Conservation (phyloP, 352 stramenopile species). For the Globisporangium barbulae region DNA sequence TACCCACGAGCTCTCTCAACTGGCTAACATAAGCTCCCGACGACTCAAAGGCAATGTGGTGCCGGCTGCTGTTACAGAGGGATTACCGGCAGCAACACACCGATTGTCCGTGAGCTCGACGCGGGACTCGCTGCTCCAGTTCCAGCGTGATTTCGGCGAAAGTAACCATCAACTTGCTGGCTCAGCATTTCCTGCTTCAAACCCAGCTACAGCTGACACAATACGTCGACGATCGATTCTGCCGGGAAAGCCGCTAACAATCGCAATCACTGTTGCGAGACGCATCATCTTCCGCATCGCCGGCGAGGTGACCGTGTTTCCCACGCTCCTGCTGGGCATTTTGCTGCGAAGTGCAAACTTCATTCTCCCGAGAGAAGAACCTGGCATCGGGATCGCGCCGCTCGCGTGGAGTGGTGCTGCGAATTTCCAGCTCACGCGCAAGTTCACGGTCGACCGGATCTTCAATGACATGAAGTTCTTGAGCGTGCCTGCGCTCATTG, state of each 20-base stretch:
- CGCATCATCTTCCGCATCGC: constrained; percentile 42
- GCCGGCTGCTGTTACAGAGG: not conserved
- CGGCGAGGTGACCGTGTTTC: constrained; percentile 30
- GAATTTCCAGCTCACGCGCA: constrained; percentile 38
- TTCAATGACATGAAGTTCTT: constrained; percentile 34
- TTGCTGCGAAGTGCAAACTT: constrained; percentile 48
- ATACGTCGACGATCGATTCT: constrained; percentile 6
- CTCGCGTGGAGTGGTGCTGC: constrained; percentile 32
- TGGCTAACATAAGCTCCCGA: not conserved
- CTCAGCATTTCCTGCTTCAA: not conserved
- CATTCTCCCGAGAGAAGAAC: constrained; percentile 16
- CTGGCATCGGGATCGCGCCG: not conserved
- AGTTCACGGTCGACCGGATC: constrained; percentile 44
- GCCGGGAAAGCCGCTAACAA: constrained; percentile 22
- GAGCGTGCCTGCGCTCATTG: constrained; percentile 30
- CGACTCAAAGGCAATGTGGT: not conserved
- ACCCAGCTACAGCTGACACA: not conserved
- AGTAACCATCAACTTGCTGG: not conserved
- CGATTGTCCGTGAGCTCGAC: constrained; percentile 3
- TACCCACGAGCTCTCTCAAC: not conserved
- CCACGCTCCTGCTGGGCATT: constrained; percentile 35
- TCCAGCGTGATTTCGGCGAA: constrained; percentile 11
- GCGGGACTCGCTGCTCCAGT: constrained; percentile 13
- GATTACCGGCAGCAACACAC: not conserved
- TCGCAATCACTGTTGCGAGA: constrained; percentile 29